Evolutionary conservation across 148 eudicot species (phyloP).

Genomic region (Bassia scoparia): DNA sequence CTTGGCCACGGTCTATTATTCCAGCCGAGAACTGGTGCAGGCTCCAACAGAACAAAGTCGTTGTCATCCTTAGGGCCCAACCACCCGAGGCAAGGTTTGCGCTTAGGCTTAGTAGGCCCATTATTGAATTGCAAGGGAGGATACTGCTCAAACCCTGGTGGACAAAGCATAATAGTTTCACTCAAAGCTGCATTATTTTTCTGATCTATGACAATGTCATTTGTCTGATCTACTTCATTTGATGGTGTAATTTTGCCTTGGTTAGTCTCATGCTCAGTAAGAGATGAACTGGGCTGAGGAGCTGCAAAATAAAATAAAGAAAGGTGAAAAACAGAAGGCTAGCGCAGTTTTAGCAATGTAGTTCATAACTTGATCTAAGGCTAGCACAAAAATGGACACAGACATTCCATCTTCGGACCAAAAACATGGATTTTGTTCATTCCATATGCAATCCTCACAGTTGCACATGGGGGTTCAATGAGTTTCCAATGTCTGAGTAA

Average conservation of each 20-base stretch:
- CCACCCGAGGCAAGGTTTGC: constrained; percentile 28
- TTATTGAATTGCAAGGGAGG: not conserved
- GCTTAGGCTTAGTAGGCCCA: constrained; percentile 14
- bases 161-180: not conserved
- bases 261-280: not conserved
- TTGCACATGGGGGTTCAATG: not conserved
- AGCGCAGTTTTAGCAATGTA: not conserved
- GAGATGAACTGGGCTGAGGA: constrained; percentile 4
- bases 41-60: constrained; percentile 23
- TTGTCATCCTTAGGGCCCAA: constrained; percentile 22
- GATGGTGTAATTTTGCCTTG: not conserved
- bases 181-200: not conserved
- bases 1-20: constrained; percentile 12
- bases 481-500: not conserved
- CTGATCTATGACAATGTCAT: not conserved
- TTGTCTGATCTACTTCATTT: not conserved
- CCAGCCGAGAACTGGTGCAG: constrained; percentile 19
- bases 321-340: not conserved
- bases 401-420: not conserved
- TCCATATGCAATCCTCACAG: not conserved
- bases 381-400: no score
- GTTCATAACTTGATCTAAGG: not conserved
- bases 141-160: constrained; percentile 18
- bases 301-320: constrained; percentile 3
- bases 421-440: not conserved